phyloP scores from a whole-genome alignment of 768 basidiomycete genomes.

The Jaapia argillacea region DNA sequence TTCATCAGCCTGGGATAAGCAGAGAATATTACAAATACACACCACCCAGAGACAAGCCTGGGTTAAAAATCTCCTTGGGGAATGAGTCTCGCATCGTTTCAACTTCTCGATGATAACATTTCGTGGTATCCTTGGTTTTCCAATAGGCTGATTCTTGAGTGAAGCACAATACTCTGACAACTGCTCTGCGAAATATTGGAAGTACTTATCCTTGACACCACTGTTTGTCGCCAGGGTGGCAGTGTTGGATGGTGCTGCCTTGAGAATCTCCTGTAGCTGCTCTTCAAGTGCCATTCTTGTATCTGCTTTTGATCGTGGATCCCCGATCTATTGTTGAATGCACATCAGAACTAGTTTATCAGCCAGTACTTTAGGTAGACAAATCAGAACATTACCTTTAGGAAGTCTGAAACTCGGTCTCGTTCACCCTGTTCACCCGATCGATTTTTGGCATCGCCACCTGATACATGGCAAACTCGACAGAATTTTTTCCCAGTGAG shows the following conservation, averaged over 20 bases:
- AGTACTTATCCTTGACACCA: slow-evolving; percentile 8
- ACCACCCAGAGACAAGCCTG: slow-evolving; percentile 2
- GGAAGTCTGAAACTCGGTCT: not conserved
- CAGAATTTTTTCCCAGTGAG: slow-evolving; percentile 16
- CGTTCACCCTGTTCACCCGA: not conserved
- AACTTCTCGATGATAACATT: not conserved
- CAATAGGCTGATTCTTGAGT: slow-evolving; percentile 5
- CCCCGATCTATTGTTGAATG: not conserved
- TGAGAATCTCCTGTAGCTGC: slow-evolving; percentile 2
- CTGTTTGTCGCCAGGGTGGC: slow-evolving; percentile 1
- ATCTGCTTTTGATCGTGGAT: not conserved
- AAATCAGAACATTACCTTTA: not conserved
- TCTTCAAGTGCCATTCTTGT: not conserved
- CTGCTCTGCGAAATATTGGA: slow-evolving; percentile 5
- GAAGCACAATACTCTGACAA: not conserved
- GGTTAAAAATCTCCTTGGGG: slow-evolving; percentile 5
- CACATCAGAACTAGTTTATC: not conserved
- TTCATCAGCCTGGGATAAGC: not conserved
- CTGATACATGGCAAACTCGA: slow-evolving; percentile 7
- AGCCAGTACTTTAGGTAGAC: not conserved
- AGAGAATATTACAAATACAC: too few relatives aligned
- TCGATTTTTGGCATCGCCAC: not conserved
- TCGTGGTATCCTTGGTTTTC: not conserved
- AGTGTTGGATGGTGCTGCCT: not conserved
- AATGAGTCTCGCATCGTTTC: not conserved